Evolutionary conservation across 768 basidiomycete genomes (phyloP), one percentile per base, ranked within the genome.

Genomic region (Russula abietina): DNA sequence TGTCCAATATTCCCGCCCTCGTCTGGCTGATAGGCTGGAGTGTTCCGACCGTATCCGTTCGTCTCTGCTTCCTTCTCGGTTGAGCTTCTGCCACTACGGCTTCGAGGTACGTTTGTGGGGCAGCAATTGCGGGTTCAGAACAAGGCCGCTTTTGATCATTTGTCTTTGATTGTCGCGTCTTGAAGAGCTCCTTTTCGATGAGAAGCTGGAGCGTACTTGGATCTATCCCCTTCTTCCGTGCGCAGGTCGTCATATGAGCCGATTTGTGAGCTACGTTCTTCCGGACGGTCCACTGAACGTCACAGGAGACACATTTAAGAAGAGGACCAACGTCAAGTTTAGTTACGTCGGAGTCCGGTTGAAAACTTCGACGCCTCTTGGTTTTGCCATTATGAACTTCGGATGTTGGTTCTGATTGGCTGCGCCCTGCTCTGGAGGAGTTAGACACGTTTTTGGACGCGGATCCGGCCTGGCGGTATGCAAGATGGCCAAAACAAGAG

Each of bases 221-320:
- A 7, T 77, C 75, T 46, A 86, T 73, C 4, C 71, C 74, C 24
- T 77, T 75, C 71, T 86, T 91, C 73, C 80, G 85, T 14, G 87
- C 83, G 71, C 91, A 93, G 7, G 77, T 75, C 54, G 78, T 78
- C 45, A 93, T 81, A 69, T 93, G 91, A 3, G 77, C 67, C 70
- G 81, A 72, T 71, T 93, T 93, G 69, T 86, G 83, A 19, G 73
- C 65, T 12, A 74, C 74, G 4, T 81, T 81, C 71, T 93, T 93
- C 58, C 81, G 79, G 14, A 82, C 74, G 4, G 88, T 92, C 91
- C 91, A 93, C 1, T 72, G 72, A 16, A 79, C 69, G 26, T 83
- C 81, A 67, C 90, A 92, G 41, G 80, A 78, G 49, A 90, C 76
- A 67, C 90, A 92, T 67, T 76, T 82, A 12, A 74, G 71, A 2